Evolutionary conservation across 2,329 filamentous ascomycete species (phyloP), one percentile per base, ranked within the genome.

Genomic region (Sporothrix variecibatus): DNA sequence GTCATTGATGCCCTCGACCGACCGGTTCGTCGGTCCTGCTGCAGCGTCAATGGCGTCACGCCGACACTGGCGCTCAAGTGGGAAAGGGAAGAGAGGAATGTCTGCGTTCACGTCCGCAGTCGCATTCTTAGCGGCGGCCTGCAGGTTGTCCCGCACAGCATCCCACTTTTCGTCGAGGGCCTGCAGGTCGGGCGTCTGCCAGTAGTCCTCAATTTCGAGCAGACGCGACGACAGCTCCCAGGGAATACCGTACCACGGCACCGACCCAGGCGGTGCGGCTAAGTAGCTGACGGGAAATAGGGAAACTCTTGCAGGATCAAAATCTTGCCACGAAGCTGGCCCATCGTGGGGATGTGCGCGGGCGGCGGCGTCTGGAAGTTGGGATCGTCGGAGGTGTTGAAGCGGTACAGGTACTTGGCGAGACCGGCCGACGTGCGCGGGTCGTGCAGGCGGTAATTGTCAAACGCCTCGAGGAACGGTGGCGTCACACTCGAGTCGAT

Each of bases 281-380:
- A 31, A 75, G 38, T 67, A n/a, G 51, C 46, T 51, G 8, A 58
- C 46, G 9, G 72, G 60, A 73, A 77, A 56, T 77, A 78, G 34
- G 80, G 79, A 77, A 87, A 87, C 75, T 87, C 83, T 75, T 87
- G 85, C 23, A 88, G 81, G 2, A 88, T 78, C 71, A 87, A 80
- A 67, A 87, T 80, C 76, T 84, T 84, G 76, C 82, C 83, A 72
- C 86, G 84, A 43, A 87, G 79, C 12, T 81, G 80, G 60, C 84
- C 85, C 43, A 88, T 80, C 1, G 82, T 83, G 1, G 86, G 86
- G 11, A 86, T 78, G 31, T 34, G 17, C 26, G 74, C 60, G 8
- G 76, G 53, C 71, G 73, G 31, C 31, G 51, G 20, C 72, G 68
- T 31, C 69, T 58, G 68, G 40, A 76, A 74, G 68, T 81, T 78